Base-by-base conservation (phyloP, 495 filamentous ascomycete genomes). In the Pyronema omphalodes region DNA sequence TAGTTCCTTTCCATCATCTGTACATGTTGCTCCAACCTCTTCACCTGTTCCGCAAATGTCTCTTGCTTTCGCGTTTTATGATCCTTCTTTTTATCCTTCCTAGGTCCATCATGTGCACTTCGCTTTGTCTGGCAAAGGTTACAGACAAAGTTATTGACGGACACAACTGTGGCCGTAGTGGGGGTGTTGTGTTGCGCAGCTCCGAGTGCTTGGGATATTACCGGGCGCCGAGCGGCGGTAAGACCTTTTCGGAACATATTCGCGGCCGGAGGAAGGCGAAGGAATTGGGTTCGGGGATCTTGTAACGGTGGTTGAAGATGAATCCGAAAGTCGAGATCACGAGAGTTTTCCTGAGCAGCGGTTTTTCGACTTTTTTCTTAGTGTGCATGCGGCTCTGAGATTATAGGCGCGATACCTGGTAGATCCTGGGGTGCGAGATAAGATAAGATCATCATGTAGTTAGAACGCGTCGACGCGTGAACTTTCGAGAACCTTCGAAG, bases 21-120 rank as follows among this genome's bases (percentile, higher is more conserved):
- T 35, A 66, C 62, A 51, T 66, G 63, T 9, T 54, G 51, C 63
- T 66, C 62, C 17, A 66, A 46, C 14, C 55, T 51, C 34, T 55
- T 57, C 39, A 66, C 52, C n/a, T 54, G 52, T 7, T 36, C 43
- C 39, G 45, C 12, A 9, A 52, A 9, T 14, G 11, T 17, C 19
- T 52, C 36, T 17, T 39, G 7, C 36, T 40, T 14, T 17, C 17
- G 1, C 6, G 39, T 12, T 43, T 43, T 43, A 43, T 43, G 1
- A 6, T 43, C 17, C 39, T 43, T 43, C 17, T n/a, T 17, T n/a
- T 48, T 48, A 23, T 11, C n/a, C 19, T 48, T 15, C 19, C 44
- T 11, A 29, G 23, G 23, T 29, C 23, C 23, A 29, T 29, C 23
- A 29, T 17, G 39, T 17, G 15, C 15, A 6, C 39, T 17, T 6